These are phyloP conservation scores for Kazachstania viticola DNA, from an alignment of 805 yeast genomes.

Conservation along the genomic window DNA sequence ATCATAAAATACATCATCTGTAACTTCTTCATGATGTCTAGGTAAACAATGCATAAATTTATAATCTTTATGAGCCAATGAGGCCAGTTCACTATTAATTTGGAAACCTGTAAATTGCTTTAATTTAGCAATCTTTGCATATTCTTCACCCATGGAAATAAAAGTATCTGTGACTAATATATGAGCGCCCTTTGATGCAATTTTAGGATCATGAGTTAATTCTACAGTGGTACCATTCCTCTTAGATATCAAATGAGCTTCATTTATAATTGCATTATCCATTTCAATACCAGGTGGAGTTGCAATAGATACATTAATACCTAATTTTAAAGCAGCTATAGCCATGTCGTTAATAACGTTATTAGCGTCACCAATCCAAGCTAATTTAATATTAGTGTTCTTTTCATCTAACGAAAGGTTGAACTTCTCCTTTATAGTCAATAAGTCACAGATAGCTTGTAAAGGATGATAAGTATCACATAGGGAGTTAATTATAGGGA, in stretches of 20 bases:
- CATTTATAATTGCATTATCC: conserved; percentile 39
- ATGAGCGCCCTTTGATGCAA: conserved; percentile 64
- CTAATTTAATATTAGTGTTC: conserved; percentile 47
- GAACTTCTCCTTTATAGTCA: conserved; percentile 76
- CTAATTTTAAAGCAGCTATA: conserved; percentile 73
- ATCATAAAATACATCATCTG: conserved; percentile 84
- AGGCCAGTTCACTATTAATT: conserved; percentile 55
- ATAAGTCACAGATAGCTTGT: conserved; percentile 86
- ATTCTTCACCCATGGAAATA: conserved; percentile 96
- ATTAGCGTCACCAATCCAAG: conserved; percentile 97
- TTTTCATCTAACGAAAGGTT: conserved; percentile 24
- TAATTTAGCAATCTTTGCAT: conserved; percentile 57
- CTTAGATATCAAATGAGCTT: conserved; percentile 42
- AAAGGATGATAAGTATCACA: conserved; percentile 92
- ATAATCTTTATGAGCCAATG: conserved; percentile 56
- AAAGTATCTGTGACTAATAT: conserved; percentile 92
- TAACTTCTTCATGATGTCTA: conserved; percentile 88
- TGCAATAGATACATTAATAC: conserved; percentile 40
- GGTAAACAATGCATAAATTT: conserved; percentile 98
- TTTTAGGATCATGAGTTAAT: conserved; percentile 59
- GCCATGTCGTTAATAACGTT: conserved; percentile 91
- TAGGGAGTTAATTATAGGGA: conserved; percentile 86
- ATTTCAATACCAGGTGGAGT: conserved; percentile 30
- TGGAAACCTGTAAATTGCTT: conserved; percentile 82
- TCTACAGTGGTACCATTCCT: conserved; percentile 43